A percentile compares a stretch with the other conserved stretches of the same genome.
Conservation (phyloP, 2,329 filamentous ascomycete genomes). For the Colletotrichum horii region DNA sequence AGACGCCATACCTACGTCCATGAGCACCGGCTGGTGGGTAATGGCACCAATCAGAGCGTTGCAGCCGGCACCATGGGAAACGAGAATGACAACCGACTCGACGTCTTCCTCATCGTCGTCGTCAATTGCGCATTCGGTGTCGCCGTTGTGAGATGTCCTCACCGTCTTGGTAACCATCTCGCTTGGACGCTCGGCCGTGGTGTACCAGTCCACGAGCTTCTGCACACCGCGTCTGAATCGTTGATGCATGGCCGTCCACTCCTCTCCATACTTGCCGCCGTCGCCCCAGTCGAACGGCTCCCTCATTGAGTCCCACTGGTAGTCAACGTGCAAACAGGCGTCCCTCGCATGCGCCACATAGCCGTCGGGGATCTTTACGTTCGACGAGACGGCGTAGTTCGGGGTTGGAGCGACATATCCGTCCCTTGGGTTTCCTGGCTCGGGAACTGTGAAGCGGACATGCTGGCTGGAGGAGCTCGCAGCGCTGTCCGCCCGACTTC, state of each 20-base stretch:
- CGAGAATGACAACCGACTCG: conserved; percentile 82
- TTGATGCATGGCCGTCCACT: conserved; percentile 95
- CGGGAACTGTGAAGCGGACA: conserved; percentile 5
- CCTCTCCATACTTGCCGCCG: conserved; percentile 87
- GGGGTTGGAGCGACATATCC: conserved; percentile 80
- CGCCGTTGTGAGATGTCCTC: conserved; percentile 35
- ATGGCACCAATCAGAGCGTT: conserved; percentile 94
- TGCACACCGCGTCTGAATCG: conserved; percentile 83
- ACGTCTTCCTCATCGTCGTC: conserved; percentile 66
- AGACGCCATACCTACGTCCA: conserved; percentile 89
- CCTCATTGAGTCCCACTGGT: conserved; percentile 93
- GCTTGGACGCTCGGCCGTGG: conserved; percentile 54
- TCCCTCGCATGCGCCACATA: conserved; percentile 92
- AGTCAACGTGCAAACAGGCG: conserved; percentile 85
- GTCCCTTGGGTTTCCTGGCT: conserved; percentile 28
- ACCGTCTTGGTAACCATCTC: conserved; percentile 54
- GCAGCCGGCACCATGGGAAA: conserved; percentile 94
- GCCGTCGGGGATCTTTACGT: conserved; percentile 82
- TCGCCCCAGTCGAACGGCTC: conserved; percentile 81
- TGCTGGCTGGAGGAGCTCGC: conserved; percentile 26
- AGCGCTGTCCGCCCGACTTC: conserved; percentile 25
- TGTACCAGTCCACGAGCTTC: conserved; percentile 85
- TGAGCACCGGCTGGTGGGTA: conserved; percentile 87
- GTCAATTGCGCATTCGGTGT: conserved; percentile 32
- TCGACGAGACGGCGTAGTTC: conserved; percentile 80